A percentile compares a stretch with the other conserved stretches of the same genome.
Conservation (phyloP, 768 basidiomycete species). For the Lactifluus piperatus region DNA sequence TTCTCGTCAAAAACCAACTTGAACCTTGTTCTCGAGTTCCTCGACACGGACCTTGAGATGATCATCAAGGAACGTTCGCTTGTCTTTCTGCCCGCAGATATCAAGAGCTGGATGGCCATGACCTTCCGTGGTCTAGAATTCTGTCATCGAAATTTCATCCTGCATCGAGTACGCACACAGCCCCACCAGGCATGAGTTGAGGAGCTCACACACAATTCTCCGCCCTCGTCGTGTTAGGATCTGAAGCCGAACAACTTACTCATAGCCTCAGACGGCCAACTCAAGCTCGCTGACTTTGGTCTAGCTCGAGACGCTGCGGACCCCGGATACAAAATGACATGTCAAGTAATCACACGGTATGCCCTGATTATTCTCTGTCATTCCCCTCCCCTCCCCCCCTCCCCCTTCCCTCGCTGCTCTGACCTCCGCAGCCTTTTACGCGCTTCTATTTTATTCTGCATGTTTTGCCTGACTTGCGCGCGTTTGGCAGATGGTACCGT, state of each 20-base stretch:
- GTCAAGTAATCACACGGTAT: slow-evolving; percentile 94
- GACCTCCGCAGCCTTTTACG: not conserved
- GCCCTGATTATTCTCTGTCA: slow-evolving; percentile 21
- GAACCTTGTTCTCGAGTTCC: slow-evolving; percentile 93
- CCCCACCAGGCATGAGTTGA: too few species aligned
- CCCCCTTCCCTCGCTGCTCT: not conserved
- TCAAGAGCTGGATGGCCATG: slow-evolving; percentile 99
- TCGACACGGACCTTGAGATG: slow-evolving; percentile 94
- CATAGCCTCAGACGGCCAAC: slow-evolving; percentile 79
- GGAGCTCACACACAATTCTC: not conserved
- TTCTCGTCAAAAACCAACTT: slow-evolving; percentile 95
- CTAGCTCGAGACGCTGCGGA: slow-evolving; percentile 94
- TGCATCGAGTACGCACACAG: slow-evolving; percentile 72
- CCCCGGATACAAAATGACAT: slow-evolving; percentile 94
- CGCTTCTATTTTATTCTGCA: too few species aligned
- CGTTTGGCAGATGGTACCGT: slow-evolving; percentile 84
- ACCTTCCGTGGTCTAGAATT: slow-evolving; percentile 96
- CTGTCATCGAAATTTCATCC: slow-evolving; percentile 88
- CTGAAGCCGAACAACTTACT: slow-evolving; percentile 98
- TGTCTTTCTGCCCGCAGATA: slow-evolving; percentile 90
- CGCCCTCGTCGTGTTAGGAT: slow-evolving; percentile 46
- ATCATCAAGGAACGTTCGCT: slow-evolving; percentile 90
- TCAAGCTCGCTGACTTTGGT: slow-evolving; percentile 99
- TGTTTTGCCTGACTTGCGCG: not conserved
- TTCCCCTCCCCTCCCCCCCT: not conserved